phyloP scores from a whole-genome alignment of 345 rosid genomes.

The Aquilaria yunnanensis region DNA sequence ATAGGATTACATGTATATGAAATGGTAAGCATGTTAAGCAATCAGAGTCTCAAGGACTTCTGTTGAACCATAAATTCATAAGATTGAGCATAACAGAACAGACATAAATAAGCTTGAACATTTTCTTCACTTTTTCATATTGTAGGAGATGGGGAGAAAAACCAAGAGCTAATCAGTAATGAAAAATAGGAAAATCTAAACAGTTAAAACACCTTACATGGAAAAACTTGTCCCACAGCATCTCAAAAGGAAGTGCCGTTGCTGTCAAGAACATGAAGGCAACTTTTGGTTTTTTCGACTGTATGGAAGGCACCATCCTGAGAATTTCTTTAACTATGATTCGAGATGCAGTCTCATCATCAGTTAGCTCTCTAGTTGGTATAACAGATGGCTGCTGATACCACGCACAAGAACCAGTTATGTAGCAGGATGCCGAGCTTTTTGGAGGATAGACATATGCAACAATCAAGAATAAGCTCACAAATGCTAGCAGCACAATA shows the following conservation, averaged over 20 bases:
- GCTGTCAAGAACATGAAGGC: constrained; percentile 37
- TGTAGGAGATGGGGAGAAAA: neutral
- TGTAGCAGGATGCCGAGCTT: constrained; percentile 33
- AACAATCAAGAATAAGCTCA: constrained; percentile 34
- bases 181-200: neutral
- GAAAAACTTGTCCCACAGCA: constrained; percentile 43
- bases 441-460: constrained; percentile 36
- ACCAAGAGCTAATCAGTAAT: neutral
- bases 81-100: neutral
- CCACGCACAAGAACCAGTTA: constrained; percentile 37
- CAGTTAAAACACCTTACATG: constrained; percentile 19
- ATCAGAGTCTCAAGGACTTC: neutral
- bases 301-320: constrained; percentile 20
- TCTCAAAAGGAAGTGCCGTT: constrained; percentile 35
- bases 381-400: constrained; percentile 19
- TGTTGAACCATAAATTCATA: neutral
- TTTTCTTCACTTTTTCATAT: no score
- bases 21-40: no score
- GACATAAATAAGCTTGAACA: neutral
- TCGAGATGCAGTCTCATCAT: constrained; percentile 44
- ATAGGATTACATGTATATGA: no score
- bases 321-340: constrained; percentile 52
- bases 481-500: constrained; percentile 31
- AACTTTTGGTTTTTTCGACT: constrained; percentile 11
- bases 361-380: constrained; percentile 42